Evolutionary conservation across 2,329 filamentous ascomycete genomes (phyloP), one percentile per base, ranked within the genome.

Genomic region (Calcarisporium arbuscula): DNA sequence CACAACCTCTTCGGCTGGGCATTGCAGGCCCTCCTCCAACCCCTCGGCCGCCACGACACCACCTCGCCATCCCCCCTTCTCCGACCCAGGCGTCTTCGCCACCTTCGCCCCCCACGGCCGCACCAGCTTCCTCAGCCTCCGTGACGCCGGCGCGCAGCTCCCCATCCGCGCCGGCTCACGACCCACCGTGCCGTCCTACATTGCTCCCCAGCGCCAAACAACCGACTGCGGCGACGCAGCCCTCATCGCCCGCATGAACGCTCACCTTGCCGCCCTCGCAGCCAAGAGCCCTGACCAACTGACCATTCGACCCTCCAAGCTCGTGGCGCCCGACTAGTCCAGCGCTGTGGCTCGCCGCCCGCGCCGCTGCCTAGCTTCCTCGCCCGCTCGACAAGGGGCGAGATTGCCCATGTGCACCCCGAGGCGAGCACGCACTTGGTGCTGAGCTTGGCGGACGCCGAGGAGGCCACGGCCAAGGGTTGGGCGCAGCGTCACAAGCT

Each of bases 1-100:
- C 52, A 65, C 45, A 65, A 67, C 36, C 19, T 58, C 19, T 20
- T 51, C 15, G 67, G 67, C 20, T 70, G 61, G 60, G 48, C 63
- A 1, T 15, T 58, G 4, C 62, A 65, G 42, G 42, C 51, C 8
- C 11, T 45, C 5, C 33, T 60, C n/a, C 56, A 56, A 35, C 41
- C 51, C 3, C 15, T 65, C 14, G 53, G 57, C 17, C 44, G 54
- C 6, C 40, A 45, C 19, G 64, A 67, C 41, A 49, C 49, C 3
- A 41, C 53, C 5, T 50, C 48, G 5, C 50, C 57, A 0, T 40
- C 46, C 8, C n/a, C 53, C 55, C 2, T 56, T 53, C 33, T 22
- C 41, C 15, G 43, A 52, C 32, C 34, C 43, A 1, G 32, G 34
- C 6, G 32, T 52, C 8, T 39, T 47, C n/a, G 23, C 34, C 1